These are phyloP conservation scores for Ramaria sp. DNA, from an alignment of 768 basidiomycete species.

Conservation along the genomic window DNA sequence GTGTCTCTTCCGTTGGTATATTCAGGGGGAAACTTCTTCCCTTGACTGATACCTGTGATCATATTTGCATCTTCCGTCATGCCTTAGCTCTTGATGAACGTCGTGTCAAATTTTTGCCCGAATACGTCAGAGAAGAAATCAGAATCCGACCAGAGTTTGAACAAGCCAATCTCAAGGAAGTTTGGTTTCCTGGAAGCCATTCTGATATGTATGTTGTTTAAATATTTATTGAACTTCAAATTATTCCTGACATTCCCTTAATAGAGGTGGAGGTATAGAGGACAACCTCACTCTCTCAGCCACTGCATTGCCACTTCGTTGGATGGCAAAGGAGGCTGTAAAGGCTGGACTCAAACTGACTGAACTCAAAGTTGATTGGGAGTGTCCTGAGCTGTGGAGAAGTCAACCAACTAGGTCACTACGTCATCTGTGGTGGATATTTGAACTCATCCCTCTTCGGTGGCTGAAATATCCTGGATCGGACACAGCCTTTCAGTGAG, in stretches of 20 bases:
- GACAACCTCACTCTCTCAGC: constrained; percentile 4
- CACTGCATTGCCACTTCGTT: constrained; percentile 16
- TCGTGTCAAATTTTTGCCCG: constrained; percentile 37
- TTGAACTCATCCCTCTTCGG: neutral
- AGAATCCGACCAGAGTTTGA: too few relatives aligned
- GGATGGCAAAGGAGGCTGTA: constrained; percentile 25
- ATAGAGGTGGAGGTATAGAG: constrained; percentile 15
- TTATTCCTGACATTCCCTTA: too few relatives aligned
- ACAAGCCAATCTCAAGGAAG: constrained; percentile 19
- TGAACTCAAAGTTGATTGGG: constrained; percentile 6
- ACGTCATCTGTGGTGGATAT: neutral
- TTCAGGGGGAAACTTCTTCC: constrained; percentile 23
- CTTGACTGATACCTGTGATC: constrained; percentile 20
- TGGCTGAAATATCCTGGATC: neutral
- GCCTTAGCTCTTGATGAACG: constrained; percentile 37
- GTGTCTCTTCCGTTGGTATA: constrained; percentile 35
- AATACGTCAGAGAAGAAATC: too few relatives aligned
- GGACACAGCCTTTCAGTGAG: neutral
- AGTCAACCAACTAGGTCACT: neutral
- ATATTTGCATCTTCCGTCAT: constrained; percentile 35
- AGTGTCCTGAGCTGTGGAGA: neutral
- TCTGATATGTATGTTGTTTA: constrained; percentile 26
- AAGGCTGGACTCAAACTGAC: constrained; percentile 16
- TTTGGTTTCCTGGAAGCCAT: constrained; percentile 33
- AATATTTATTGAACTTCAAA: neutral